Evolutionary conservation across 257 asterid genomes (phyloP).

Genomic region (Penstemon eatonii): DNA sequence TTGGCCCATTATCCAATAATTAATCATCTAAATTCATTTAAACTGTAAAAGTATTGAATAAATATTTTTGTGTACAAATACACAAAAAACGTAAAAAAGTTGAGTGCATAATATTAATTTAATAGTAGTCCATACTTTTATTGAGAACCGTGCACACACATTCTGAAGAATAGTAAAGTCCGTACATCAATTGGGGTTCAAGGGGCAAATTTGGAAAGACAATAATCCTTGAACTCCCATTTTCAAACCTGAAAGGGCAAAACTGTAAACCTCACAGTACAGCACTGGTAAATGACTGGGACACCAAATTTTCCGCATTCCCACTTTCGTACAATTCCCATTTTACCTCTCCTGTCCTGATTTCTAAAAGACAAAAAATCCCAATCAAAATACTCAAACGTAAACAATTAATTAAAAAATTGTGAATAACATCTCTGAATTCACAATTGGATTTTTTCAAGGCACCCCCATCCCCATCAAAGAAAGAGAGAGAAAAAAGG

Average conservation of each 20-base stretch:
- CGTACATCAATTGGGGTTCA: slow-evolving; percentile 22
- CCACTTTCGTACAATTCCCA: slow-evolving; percentile 31
- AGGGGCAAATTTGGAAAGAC: slow-evolving; percentile 26
- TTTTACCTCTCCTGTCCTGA: slow-evolving; percentile 41
- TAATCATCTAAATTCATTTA: not conserved
- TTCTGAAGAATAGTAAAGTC: not conserved
- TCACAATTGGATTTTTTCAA: slow-evolving; percentile 40
- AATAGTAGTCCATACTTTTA: too few relatives aligned
- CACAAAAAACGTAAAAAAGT: not conserved
- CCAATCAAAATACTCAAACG: not conserved
- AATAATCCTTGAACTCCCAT: not conserved
- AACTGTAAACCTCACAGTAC: slow-evolving; percentile 19
- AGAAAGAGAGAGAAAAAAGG: slow-evolving; percentile 24
- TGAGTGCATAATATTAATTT: too few relatives aligned
- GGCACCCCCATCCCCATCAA: slow-evolving; percentile 17
- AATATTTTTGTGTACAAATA: not conserved
- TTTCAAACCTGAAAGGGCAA: slow-evolving; percentile 35
- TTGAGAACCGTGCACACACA: not conserved
- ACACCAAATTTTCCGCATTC: slow-evolving; percentile 18
- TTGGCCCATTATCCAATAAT: not conserved
- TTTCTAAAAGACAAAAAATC: slow-evolving; percentile 12
- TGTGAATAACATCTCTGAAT: slow-evolving; percentile 35
- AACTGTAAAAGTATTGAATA: not conserved
- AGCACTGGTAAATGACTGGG: slow-evolving; percentile 22
- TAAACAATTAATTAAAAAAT: slow-evolving; percentile 4